Evolutionary conservation across 495 filamentous ascomycete species (phyloP), one percentile per base, ranked within the genome.

Genomic region (Penicillium alfredii): DNA sequence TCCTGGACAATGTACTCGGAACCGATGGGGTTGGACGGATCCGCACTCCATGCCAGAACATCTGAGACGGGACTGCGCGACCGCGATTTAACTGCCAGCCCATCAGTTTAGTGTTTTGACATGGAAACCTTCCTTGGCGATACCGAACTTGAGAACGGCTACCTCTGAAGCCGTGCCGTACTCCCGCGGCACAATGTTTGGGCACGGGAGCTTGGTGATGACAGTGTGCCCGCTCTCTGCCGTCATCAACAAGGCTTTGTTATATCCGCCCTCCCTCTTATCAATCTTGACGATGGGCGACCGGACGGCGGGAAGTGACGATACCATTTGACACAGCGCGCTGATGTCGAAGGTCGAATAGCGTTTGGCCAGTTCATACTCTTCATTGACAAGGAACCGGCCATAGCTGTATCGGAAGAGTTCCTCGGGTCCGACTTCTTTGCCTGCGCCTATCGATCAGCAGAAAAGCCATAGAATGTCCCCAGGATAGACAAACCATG

Each of bases 1-100:
- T 59, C 57, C 47, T 61, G 58, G 12, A 65, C 47, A 23, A 58
- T 61, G 30, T 61, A 65, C 29, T 61, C 58, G 2, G 45, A 38
- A 7, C 55, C 39, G n/a, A 59, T 44, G 23, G 54, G 48, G 32
- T 62, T 64, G 8, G 39, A 35, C 6, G 42, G 3, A 21, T 58
- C 31, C 8, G 51, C 44, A 33, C 34, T 50, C 58, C 56, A 64
- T 9, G 53, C 48, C 17, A 60, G 42, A 8, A 56, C 53, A 32
- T 47, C 36, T 1, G 56, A 46, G 13, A 56, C 56, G n/a, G 48
- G 56, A 27, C 45, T 48, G 23, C 33, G 30, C 16, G 53, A 47
- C 10, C 45, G 25, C 4, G 36, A 39, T 11, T 35, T 49, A 27
- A 60, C 53, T 60, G 31, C 27, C 22, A 38, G 8, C 2, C 7